A percentile compares a stretch with the other conserved stretches of the same genome.
phyloP scores from a whole-genome alignment of 441 rosid genomes.

The Metrosideros polymorpha region DNA sequence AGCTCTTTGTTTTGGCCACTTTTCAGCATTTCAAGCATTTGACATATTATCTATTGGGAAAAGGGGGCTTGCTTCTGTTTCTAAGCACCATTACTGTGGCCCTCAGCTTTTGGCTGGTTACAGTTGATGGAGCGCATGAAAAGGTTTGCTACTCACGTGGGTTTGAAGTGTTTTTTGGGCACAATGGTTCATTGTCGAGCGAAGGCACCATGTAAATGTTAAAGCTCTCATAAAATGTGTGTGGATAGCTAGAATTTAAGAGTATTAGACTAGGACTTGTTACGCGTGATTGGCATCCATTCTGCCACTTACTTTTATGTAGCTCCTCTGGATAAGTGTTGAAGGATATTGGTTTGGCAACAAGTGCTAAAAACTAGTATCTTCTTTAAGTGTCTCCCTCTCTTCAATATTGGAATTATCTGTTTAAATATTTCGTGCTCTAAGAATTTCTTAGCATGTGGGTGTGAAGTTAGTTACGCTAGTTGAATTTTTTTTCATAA shows the following conservation, averaged over 20 bases:
- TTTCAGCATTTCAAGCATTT: not conserved
- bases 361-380: not conserved
- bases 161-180: not conserved
- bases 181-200: not conserved
- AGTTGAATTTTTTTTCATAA: not conserved
- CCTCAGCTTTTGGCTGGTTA: not conserved
- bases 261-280: not conserved
- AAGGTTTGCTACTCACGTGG: not conserved
- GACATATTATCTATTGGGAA: not conserved
- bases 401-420: not conserved
- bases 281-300: not conserved
- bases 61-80: not conserved
- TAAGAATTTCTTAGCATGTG: not conserved
- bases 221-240: not conserved
- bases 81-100: not conserved
- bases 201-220: not conserved
- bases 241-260: not conserved
- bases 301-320: not conserved
- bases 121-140: not conserved
- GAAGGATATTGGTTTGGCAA: not conserved
- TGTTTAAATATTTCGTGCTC: not conserved
- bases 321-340: not conserved
- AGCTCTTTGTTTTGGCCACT: not conserved
- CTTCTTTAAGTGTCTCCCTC: not conserved
- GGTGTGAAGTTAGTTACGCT: not conserved